Evolutionary conservation across 345 rosid species (phyloP).

Genomic region (Eucalyptus polyanthemos): DNA sequence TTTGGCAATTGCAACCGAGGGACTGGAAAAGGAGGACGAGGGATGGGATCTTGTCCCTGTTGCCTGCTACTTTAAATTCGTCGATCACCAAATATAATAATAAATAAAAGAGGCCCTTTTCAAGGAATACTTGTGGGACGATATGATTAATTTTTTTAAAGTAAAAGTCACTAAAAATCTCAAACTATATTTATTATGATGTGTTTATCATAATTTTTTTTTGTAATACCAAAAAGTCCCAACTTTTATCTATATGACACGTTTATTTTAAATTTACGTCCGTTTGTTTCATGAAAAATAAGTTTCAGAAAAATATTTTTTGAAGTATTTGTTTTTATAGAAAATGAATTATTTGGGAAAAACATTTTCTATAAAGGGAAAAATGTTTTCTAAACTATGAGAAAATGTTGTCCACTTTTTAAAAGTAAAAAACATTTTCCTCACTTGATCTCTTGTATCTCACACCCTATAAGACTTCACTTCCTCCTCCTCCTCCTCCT

Average conservation of each 20-base stretch:
- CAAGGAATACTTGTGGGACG: background rate
- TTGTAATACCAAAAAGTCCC: no score
- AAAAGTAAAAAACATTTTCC: fast-evolving
- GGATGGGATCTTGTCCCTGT: background rate
- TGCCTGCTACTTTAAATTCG: background rate
- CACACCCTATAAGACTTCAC: fast-evolving
- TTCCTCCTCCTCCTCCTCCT: no score
- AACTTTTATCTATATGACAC: no score
- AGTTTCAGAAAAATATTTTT: no score
- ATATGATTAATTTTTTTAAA: no score
- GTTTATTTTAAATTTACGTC: fast-evolving
- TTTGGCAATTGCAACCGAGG: background rate
- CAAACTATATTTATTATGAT: no score
- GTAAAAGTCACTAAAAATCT: no score
- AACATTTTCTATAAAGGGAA: no score
- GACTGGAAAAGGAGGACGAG: background rate
- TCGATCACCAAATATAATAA: background rate
- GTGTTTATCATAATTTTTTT: fast-evolving
- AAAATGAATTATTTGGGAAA: no score
- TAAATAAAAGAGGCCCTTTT: background rate
- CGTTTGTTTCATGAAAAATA: fast-evolving
- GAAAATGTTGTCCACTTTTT: fast-evolving
- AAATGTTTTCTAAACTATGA: no score
- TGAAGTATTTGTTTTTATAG: fast-evolving
- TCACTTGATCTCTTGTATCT: fast-evolving